Conservation (phyloP, 192 early-diverging fungal genomes). For the Gaertneriomyces sp. region DNA sequence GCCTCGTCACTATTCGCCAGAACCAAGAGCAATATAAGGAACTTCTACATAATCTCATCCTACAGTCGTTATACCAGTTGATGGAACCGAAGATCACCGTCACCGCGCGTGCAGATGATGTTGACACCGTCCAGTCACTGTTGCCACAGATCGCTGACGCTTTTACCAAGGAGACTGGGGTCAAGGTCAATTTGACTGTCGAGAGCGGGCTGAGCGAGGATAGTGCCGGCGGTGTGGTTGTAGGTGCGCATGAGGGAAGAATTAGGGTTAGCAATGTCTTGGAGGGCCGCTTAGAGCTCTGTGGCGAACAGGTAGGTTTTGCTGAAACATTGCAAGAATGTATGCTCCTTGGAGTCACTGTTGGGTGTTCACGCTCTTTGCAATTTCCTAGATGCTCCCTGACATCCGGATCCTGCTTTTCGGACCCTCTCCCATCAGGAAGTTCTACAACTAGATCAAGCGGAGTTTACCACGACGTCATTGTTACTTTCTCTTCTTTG, state of each 20-base stretch:
- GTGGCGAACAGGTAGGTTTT: slow-evolving; percentile 52
- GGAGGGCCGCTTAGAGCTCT: slow-evolving; percentile 80
- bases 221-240: slow-evolving; percentile 86
- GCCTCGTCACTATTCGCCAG: slow-evolving; percentile 56
- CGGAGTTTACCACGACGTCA: too few species aligned
- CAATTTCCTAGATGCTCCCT: slow-evolving; percentile 76
- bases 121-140: slow-evolving; percentile 55
- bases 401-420: slow-evolving; percentile 86
- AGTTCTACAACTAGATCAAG: slow-evolving; percentile 76
- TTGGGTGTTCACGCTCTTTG: background rate
- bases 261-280: slow-evolving; percentile 88
- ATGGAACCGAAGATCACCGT: slow-evolving; percentile 75
- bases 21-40: slow-evolving; percentile 59
- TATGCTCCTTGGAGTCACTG: background rate
- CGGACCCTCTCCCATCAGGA: slow-evolving; percentile 85
- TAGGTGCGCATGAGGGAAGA: slow-evolving; percentile 69
- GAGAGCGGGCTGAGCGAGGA: slow-evolving; percentile 31
- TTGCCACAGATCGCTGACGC: slow-evolving; percentile 44
- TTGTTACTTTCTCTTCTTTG: too few species aligned
- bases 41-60: slow-evolving; percentile 68
- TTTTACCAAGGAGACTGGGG: slow-evolving; percentile 52
- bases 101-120: slow-evolving; percentile 69
- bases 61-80: slow-evolving; percentile 83
- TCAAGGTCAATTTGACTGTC: too few species aligned
- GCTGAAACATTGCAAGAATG: background rate